Percentiles rank a stretch among this genome's conserved stretches.
These are phyloP conservation scores for Manihot esculenta DNA, from an alignment of 441 rosid species.

Conservation along the genomic window DNA sequence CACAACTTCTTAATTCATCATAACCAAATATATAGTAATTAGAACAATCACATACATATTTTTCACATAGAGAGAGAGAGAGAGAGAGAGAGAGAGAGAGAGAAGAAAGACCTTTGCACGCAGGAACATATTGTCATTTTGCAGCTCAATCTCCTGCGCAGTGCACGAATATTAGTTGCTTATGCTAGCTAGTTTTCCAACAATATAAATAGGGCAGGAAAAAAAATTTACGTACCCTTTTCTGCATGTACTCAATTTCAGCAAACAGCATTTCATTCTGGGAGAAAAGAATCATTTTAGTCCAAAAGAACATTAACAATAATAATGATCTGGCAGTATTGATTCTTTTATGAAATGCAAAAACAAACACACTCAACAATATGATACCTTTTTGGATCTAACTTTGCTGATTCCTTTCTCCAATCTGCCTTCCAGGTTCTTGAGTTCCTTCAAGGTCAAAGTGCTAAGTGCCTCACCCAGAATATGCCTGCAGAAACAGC, in stretches of 20 bases:
- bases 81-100: background rate
- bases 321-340: background rate
- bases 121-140: conserved; percentile 74
- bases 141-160: conserved; percentile 79
- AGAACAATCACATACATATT: too few relatives aligned
- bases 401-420: conserved; percentile 80
- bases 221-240: conserved; percentile 58
- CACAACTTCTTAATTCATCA: background rate
- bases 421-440: conserved; percentile 69
- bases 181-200: too few relatives aligned
- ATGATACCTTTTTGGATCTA: conserved; percentile 72
- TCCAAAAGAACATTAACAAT: background rate
- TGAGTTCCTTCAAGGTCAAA: conserved; percentile 74
- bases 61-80: too few relatives aligned
- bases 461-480: conserved; percentile 75
- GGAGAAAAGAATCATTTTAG: background rate
- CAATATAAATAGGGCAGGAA: background rate
- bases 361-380: too few relatives aligned
- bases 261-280: conserved; percentile 73
- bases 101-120: conserved; percentile 52
- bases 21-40: background rate
- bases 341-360: background rate
- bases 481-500: conserved; percentile 51
- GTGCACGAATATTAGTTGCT: background rate
- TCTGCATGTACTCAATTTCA: conserved; percentile 84